These are phyloP conservation scores for Picocystis sp. DNA, from an alignment of 163 green algal species.

Conservation along the genomic window DNA sequence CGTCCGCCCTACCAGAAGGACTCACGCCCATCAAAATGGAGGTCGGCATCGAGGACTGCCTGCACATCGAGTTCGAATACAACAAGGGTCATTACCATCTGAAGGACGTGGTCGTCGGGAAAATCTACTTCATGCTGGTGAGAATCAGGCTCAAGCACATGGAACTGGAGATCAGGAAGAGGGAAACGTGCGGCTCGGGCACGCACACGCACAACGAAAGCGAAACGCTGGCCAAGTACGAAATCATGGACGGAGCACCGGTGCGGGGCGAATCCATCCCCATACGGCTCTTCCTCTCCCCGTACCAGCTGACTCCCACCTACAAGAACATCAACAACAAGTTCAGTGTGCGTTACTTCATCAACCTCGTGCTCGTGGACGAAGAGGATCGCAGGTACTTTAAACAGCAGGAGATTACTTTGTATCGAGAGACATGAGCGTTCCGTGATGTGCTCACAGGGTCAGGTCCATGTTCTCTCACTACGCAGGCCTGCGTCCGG, in stretches of 20 bases:
- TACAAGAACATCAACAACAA: slow-evolving; percentile 89
- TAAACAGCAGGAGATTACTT: slow-evolving; percentile 92
- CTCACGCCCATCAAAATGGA: slow-evolving; percentile 58
- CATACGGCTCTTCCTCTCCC: slow-evolving; percentile 84
- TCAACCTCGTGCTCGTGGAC: slow-evolving; percentile 98
- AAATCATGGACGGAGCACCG: slow-evolving; percentile 98
- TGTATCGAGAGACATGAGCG: slow-evolving; percentile 24
- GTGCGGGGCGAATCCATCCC: slow-evolving; percentile 85
- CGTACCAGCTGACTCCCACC: slow-evolving; percentile 86
- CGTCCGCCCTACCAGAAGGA: slow-evolving; percentile 1
- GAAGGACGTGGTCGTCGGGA: slow-evolving; percentile 80
- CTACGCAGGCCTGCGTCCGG: too few relatives aligned
- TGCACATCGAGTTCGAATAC: slow-evolving; percentile 99
- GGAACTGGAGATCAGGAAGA: slow-evolving; percentile 91
- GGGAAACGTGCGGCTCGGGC: slow-evolving; percentile 55
- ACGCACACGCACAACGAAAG: slow-evolving; percentile 53
- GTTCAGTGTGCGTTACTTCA: slow-evolving; percentile 90
- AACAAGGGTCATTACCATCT: slow-evolving; percentile 74
- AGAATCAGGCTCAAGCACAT: slow-evolving; percentile 99
- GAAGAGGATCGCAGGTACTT: slow-evolving; percentile 92
- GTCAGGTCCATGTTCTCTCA: too few relatives aligned
- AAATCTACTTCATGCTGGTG: slow-evolving; percentile 96
- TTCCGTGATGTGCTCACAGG: too few relatives aligned
- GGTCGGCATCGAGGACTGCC: slow-evolving; percentile 98
- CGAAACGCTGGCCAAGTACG: slow-evolving; percentile 94